phyloP scores from a whole-genome alignment of 2,329 filamentous ascomycete species.

The Pseudocercospora cruenta region DNA sequence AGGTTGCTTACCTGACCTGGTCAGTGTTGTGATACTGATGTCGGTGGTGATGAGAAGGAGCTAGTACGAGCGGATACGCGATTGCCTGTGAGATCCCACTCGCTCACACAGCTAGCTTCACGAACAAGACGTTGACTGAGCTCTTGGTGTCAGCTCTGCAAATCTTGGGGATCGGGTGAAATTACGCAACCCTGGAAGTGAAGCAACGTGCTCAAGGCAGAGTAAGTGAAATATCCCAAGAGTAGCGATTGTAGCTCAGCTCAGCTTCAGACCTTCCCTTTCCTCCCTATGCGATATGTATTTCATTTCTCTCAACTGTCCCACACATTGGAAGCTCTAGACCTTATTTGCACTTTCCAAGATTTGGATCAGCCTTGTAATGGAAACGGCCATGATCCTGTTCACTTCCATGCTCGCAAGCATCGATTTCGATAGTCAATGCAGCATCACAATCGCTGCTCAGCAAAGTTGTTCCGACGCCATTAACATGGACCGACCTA shows the following conservation, averaged over 20 bases:
- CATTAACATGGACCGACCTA: background rate
- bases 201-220: too few relatives aligned
- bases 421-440: background rate
- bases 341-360: background rate
- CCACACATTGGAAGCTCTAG: too few relatives aligned
- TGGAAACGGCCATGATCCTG: background rate
- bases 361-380: background rate
- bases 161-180: too few relatives aligned
- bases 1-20: too few relatives aligned
- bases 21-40: too few relatives aligned
- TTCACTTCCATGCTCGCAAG: background rate
- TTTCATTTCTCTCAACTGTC: too few relatives aligned
- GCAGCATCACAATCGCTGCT: background rate
- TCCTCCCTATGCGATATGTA: too few relatives aligned
- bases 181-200: too few relatives aligned
- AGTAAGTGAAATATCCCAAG: too few relatives aligned
- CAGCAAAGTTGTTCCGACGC: background rate
- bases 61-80: too few relatives aligned
- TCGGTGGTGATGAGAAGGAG: too few relatives aligned
- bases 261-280: too few relatives aligned
- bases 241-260: background rate
- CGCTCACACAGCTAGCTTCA: background rate
- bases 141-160: background rate
- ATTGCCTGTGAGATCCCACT: background rate
- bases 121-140: background rate